Evolutionary conservation across 495 filamentous ascomycete genomes (phyloP).

Genomic region (Polyplosphaeria fusca): DNA sequence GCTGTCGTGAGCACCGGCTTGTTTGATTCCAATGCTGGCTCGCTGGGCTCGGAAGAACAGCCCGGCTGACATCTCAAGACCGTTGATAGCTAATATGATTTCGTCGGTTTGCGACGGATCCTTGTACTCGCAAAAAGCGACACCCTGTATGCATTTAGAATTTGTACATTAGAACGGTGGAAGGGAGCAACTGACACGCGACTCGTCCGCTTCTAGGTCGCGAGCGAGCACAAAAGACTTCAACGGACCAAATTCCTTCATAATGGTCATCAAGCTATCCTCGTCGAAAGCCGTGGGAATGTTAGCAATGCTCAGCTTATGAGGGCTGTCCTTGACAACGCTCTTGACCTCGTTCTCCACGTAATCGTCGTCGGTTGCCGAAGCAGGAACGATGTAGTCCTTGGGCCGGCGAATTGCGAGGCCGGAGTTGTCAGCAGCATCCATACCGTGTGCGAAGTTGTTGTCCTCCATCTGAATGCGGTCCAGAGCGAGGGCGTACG

Average conservation of each 20-base stretch:
- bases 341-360: conserved; percentile 75
- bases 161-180: neutral
- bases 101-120: conserved; percentile 75
- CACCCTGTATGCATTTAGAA: conserved; percentile 66
- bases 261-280: conserved; percentile 83
- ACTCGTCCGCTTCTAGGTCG: conserved; percentile 80
- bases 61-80: conserved; percentile 85
- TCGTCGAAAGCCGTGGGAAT: conserved; percentile 84
- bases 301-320: conserved; percentile 92
- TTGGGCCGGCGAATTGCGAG: conserved; percentile 86
- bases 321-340: conserved; percentile 82
- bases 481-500: conserved; percentile 84
- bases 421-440: conserved; percentile 55
- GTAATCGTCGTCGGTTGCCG: conserved; percentile 66
- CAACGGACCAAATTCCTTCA: conserved; percentile 85
- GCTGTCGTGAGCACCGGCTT: conserved; percentile 87
- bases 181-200: conserved; percentile 61
- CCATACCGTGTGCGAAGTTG: no score
- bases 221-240: conserved; percentile 92
- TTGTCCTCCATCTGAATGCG: conserved; percentile 78
- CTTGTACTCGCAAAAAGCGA: conserved; percentile 93
- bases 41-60: conserved; percentile 72
- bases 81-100: conserved; percentile 86
- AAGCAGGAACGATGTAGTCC: conserved; percentile 92
- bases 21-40: conserved; percentile 88